A percentile compares a stretch with the other conserved stretches of the same genome.
phyloP scores from a whole-genome alignment of 768 basidiomycete genomes.

The Suillus weaverae region DNA sequence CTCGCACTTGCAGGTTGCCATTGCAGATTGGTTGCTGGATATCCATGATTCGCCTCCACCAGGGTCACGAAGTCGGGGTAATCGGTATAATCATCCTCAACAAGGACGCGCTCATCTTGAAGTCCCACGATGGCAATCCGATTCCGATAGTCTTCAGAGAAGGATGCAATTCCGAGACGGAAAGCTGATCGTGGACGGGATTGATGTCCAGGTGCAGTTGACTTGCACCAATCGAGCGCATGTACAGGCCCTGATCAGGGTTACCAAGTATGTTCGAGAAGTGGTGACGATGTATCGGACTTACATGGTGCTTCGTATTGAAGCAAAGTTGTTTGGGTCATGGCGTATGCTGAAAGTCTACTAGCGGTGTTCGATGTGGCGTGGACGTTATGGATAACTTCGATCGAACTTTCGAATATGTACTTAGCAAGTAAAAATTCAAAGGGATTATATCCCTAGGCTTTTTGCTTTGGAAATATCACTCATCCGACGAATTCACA shows the following conservation, averaged over 20 bases:
- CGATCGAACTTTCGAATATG: slow-evolving; percentile 7
- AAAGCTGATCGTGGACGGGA: slow-evolving; percentile 74
- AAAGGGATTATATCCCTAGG: neutral
- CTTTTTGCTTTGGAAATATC: neutral
- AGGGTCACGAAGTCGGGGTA: slow-evolving; percentile 87
- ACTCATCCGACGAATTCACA: neutral
- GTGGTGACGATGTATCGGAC: slow-evolving; percentile 27
- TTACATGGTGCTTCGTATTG: slow-evolving; percentile 87
- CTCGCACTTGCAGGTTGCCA: slow-evolving; percentile 84
- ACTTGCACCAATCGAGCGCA: slow-evolving; percentile 87
- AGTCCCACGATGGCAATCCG: slow-evolving; percentile 77
- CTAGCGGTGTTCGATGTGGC: slow-evolving; percentile 24
- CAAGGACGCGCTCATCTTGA: slow-evolving; percentile 84
- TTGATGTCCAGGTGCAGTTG: slow-evolving; percentile 71
- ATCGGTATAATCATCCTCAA: slow-evolving; percentile 79
- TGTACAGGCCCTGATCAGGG: slow-evolving; percentile 72
- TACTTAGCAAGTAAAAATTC: slow-evolving; percentile 2
- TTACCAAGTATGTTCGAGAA: slow-evolving; percentile 17
- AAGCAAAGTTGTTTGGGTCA: slow-evolving; percentile 72
- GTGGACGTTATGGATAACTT: neutral
- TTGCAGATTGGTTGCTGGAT: slow-evolving; percentile 89
- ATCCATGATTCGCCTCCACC: slow-evolving; percentile 82
- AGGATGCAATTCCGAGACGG: slow-evolving; percentile 83
- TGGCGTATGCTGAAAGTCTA: slow-evolving; percentile 24
- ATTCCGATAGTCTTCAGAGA: slow-evolving; percentile 82